Conservation (phyloP, 371 early-diverging fungal species). For the Apophysomyces ossiformis region DNA sequence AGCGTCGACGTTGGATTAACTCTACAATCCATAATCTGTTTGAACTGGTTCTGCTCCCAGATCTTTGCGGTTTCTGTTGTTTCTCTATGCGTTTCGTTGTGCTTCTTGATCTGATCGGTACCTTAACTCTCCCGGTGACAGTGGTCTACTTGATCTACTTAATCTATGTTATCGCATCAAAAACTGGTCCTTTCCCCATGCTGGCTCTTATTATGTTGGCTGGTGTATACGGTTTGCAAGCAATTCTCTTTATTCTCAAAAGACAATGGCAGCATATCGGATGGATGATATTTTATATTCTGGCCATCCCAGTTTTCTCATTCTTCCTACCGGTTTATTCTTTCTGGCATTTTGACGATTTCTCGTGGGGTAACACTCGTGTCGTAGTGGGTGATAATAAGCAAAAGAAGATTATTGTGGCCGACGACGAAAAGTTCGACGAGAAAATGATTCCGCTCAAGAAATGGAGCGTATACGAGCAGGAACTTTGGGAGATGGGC, state of each 20-base stretch:
- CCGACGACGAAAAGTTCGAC: conserved; percentile 81
- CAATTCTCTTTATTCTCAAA: conserved; percentile 83
- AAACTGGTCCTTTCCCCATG: conserved; percentile 56
- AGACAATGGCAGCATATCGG: conserved; percentile 95
- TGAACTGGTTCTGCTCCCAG: conserved; percentile 84
- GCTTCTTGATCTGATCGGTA: conserved; percentile 92
- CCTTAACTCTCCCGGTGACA: conserved; percentile 93
- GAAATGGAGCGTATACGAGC: conserved; percentile 93
- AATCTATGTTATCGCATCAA: conserved; percentile 64
- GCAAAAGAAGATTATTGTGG: conserved; percentile 69
- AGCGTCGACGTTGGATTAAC: conserved; percentile 97
- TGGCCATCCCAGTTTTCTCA: conserved; percentile 85
- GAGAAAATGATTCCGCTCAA: conserved; percentile 86
- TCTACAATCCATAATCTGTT: conserved; percentile 97
- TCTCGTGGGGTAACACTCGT: conserved; percentile 94
- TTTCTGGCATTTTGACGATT: conserved; percentile 94
- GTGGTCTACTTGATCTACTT: conserved; percentile 85
- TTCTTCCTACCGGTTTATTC: conserved; percentile 81
- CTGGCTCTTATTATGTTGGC: conserved; percentile 65
- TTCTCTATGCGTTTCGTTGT: conserved; percentile 96
- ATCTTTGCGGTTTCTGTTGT: conserved; percentile 96
- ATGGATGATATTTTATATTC: conserved; percentile 94
- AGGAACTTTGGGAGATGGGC: conserved; percentile 79
- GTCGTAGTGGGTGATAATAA: conserved; percentile 73
- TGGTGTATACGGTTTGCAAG: conserved; percentile 86